Conservation (phyloP, 352 stramenopile species). For the Blastocystis sp. region DNA sequence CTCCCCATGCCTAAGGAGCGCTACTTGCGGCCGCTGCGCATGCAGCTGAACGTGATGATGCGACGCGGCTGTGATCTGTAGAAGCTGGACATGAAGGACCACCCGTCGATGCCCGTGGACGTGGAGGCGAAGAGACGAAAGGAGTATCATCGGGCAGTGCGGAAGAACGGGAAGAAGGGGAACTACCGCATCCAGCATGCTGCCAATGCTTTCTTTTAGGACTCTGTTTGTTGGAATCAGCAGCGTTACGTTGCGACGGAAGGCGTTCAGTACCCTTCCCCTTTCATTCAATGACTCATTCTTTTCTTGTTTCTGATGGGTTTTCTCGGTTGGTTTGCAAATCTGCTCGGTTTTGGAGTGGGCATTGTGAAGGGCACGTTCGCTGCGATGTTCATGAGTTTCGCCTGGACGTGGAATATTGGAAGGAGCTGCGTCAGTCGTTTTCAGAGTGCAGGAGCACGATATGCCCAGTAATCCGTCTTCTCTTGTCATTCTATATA, state of each 20-base stretch:
- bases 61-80: neutral
- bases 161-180: slow-evolving; percentile 14
- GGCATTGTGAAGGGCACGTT: neutral
- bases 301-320: neutral
- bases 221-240: neutral
- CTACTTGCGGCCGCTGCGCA: slow-evolving; percentile 53
- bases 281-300: neutral
- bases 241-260: neutral
- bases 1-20: slow-evolving; percentile 48
- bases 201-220: slow-evolving; percentile 12
- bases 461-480: neutral
- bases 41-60: slow-evolving; percentile 50
- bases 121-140: slow-evolving; percentile 30
- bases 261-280: too few relatives aligned
- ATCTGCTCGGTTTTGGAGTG: neutral
- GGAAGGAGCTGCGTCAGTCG: neutral
- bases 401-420: neutral
- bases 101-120: slow-evolving; percentile 48
- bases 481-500: neutral
- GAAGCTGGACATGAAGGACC: slow-evolving; percentile 26
- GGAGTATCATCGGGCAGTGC: neutral
- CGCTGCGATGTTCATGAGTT: neutral
- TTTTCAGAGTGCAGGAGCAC: neutral
- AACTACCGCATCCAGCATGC: slow-evolving; percentile 37
- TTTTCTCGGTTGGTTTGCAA: neutral